Evolutionary conservation across 352 stramenopile species (phyloP), one percentile per base, ranked within the genome.

Genomic region (Pythium folliculosum): DNA sequence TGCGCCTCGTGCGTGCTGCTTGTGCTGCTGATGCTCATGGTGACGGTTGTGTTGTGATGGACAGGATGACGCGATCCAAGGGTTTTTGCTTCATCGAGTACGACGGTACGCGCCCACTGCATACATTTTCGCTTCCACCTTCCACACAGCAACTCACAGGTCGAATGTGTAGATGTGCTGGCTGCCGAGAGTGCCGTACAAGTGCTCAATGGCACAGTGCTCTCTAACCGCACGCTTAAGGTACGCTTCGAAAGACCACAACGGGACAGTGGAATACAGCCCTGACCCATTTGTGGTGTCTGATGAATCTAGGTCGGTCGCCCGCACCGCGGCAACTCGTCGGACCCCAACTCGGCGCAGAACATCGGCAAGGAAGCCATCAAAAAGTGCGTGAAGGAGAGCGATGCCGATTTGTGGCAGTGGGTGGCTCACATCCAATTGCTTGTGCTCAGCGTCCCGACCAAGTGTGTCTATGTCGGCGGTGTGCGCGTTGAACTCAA

Each of bases 11-110:
- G 6, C 43, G 50, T 23, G 10, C 5, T 68, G 30, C 32, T 25
- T 56, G 13, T 44, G 27, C 13, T 61, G 14, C 25, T 12, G 22
- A 22, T 59, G 19, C 7, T 47, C 54, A 38, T 44, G 48, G 9
- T 56, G 30, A 12, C 40, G 44, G 12, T 67, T 27, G 13, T 22
- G 27, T 2, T 5, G 27, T 32, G 27, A n/a, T n/a, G n/a, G n/a
- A 17, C 27, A 93, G 85, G 21, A 77, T 77, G 6, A 77, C 73
- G 10, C 78, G 85, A 27, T 93, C 85, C 10, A 93, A 93, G 63
- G 85, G 85, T 0, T 93, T 91, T 53, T 93, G 85, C 67, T 93
- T 93, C 63, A 71, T 93, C 59, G 85, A 93, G 58, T 93, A 89
- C 40, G 81, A 93, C 48, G 77, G 77, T 84, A 44, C 14, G 27